Evolutionary conservation across 352 stramenopile genomes (phyloP).

Genomic region (Saprolegnia diclina): DNA sequence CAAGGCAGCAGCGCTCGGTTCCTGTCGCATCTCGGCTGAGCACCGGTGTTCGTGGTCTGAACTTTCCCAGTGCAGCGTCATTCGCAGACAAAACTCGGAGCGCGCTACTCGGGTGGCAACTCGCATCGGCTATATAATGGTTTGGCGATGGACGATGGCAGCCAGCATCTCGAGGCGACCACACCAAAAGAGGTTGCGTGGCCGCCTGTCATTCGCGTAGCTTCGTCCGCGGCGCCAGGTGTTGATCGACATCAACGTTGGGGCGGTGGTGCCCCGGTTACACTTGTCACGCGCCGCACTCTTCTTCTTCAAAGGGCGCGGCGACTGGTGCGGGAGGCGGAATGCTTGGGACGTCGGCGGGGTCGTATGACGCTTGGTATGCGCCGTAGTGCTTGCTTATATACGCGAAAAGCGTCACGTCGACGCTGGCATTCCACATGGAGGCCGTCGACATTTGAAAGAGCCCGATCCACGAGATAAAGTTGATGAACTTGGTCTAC

Average conservation of each 20-base stretch:
- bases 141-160: background rate
- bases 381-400: background rate
- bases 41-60: background rate
- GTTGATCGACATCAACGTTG: background rate
- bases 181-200: background rate
- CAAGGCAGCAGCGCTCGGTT: background rate
- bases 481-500: slow-evolving; percentile 23
- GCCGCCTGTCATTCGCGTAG: background rate
- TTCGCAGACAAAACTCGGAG: background rate
- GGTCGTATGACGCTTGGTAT: background rate
- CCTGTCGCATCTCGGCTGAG: background rate
- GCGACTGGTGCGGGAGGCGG: background rate
- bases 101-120: background rate
- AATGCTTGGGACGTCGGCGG: background rate
- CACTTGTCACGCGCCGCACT: slow-evolving; percentile 18
- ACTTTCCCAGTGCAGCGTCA: background rate
- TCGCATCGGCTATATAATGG: background rate
- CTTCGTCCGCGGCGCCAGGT: no score
- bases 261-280: background rate
- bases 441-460: slow-evolving; percentile 24
- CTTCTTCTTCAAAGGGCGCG: slow-evolving; percentile 9
- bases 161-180: background rate
- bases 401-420: background rate
- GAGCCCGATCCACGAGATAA: slow-evolving; percentile 19
- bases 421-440: slow-evolving; percentile 20